Percentiles rank a stretch among this genome's conserved stretches.
These are phyloP conservation scores for Hansenula lynferdii DNA, from an alignment of 1,139 yeast genomes.

Conservation along the genomic window DNA sequence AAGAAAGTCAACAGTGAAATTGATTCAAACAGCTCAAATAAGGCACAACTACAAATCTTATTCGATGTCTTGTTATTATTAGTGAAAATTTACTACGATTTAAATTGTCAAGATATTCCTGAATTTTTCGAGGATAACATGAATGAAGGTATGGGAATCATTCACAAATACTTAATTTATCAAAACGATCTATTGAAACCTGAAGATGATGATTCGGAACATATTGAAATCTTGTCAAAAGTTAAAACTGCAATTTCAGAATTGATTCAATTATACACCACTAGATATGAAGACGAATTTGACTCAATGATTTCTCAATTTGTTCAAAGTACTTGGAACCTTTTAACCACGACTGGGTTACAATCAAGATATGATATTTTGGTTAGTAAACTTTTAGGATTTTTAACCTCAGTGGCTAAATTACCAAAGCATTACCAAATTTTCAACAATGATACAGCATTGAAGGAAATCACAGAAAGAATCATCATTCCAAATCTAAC, in stretches of 20 bases:
- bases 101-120: constrained; percentile 97
- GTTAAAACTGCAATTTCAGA: constrained; percentile 85
- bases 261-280: constrained; percentile 77
- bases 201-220: constrained; percentile 62
- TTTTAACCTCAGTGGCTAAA: constrained; percentile 77
- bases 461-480: constrained; percentile 74
- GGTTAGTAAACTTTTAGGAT: constrained; percentile 75
- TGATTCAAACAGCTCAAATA: constrained; percentile 37
- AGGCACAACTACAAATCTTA: constrained; percentile 45
- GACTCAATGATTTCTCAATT: constrained; percentile 71
- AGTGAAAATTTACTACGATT: constrained; percentile 81
- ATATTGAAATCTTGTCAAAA: constrained; percentile 64
- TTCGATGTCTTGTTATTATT: constrained; percentile 71
- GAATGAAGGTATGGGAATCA: constrained; percentile 67
- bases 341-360: constrained; percentile 60
- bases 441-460: constrained; percentile 62
- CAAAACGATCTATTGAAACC: constrained; percentile 50
- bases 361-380: constrained; percentile 81
- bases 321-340: constrained; percentile 78
- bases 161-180: constrained; percentile 75
- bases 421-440: constrained; percentile 60
- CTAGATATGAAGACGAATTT: constrained; percentile 89
- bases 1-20: constrained; percentile 64
- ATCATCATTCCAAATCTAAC: constrained; percentile 86
- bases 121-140: constrained; percentile 95